These are phyloP conservation scores for Saccharomycopsis phalli DNA, from an alignment of 1,139 yeast species.

Conservation along the genomic window DNA sequence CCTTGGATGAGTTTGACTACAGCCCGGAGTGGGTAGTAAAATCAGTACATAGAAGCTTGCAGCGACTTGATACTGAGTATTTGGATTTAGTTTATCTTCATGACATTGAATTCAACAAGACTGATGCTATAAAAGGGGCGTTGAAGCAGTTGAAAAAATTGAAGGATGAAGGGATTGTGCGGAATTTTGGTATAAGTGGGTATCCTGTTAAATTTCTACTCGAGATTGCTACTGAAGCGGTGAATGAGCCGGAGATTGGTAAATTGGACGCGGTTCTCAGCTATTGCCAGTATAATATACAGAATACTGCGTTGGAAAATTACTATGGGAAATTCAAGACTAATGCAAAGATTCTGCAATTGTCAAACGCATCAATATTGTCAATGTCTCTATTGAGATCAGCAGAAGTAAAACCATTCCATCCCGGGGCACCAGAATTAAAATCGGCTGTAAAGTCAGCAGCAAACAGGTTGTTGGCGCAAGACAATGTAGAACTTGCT, in stretches of 20 bases:
- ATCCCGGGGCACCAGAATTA: conserved; percentile 66
- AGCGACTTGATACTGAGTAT: conserved; percentile 55
- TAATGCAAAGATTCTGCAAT: conserved; percentile 46
- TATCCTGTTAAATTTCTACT: conserved; percentile 67
- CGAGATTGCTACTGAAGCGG: conserved; percentile 37
- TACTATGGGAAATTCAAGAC: conserved; percentile 41
- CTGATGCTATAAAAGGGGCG: conserved; percentile 50
- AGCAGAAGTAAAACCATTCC: conserved; percentile 62
- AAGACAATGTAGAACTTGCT: conserved; percentile 54
- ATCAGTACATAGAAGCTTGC: conserved; percentile 59
- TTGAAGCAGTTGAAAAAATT: conserved; percentile 47
- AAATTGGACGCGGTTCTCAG: conserved; percentile 70
- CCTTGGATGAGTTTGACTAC: conserved; percentile 66
- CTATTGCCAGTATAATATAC: conserved; percentile 77
- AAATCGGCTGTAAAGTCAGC: conserved; percentile 45
- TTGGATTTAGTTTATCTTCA: conserved; percentile 79
- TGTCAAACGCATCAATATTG: conserved; percentile 76
- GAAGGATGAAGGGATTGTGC: conserved; percentile 56
- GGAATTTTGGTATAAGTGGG: conserved; percentile 73
- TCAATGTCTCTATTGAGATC: conserved; percentile 80
- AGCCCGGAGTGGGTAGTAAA: conserved; percentile 46
- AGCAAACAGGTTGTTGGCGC: conserved; percentile 36
- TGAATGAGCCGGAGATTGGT: conserved; percentile 29
- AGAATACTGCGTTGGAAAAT: conserved; percentile 51
- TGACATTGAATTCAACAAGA: conserved; percentile 75